Percentiles rank a stretch among this genome's conserved stretches.
phyloP scores from a whole-genome alignment of 306 rosid species.

The Trichosanthes cucumerina region DNA sequence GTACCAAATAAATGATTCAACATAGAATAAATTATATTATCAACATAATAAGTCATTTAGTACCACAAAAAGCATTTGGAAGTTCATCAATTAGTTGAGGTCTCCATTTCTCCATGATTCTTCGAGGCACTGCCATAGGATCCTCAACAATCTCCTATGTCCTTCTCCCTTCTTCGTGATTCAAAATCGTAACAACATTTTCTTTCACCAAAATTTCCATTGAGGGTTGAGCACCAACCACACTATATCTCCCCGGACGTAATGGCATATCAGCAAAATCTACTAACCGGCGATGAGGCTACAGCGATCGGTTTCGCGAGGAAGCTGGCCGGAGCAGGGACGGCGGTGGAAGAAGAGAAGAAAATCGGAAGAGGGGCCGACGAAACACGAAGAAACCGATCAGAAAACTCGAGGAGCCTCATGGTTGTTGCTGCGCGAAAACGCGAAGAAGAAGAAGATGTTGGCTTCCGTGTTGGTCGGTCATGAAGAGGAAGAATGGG shows the following conservation, averaged over 20 bases:
- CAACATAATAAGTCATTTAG: constrained; percentile 3
- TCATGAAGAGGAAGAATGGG: too few species aligned
- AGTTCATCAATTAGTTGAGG: constrained; percentile 83
- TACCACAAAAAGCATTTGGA: constrained; percentile 96
- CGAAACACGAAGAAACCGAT: too few species aligned
- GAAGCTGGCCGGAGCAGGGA: too few species aligned
- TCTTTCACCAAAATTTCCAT: constrained; percentile 91
- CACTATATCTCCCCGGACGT: constrained; percentile 73
- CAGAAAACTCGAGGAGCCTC: too few species aligned
- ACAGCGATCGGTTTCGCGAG: too few species aligned
- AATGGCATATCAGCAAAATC: constrained; percentile 1
- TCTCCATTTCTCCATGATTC: constrained; percentile 69
- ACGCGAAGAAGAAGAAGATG: too few species aligned
- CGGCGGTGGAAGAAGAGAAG: too few species aligned
- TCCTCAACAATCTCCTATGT: constrained; percentile 65
- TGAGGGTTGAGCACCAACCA: constrained; percentile 84
- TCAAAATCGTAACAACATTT: constrained; percentile 75
- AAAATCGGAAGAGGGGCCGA: too few species aligned
- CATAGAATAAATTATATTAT: background rate
- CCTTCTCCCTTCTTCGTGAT: constrained; percentile 58
- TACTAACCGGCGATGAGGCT: constrained; percentile 1
- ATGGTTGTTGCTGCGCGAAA: too few species aligned
- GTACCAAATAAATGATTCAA: background rate
- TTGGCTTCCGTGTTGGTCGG: too few species aligned
- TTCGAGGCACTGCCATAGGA: constrained; percentile 69